These are phyloP conservation scores for Populus trichocarpa DNA, from an alignment of 441 rosid species.

Conservation along the genomic window DNA sequence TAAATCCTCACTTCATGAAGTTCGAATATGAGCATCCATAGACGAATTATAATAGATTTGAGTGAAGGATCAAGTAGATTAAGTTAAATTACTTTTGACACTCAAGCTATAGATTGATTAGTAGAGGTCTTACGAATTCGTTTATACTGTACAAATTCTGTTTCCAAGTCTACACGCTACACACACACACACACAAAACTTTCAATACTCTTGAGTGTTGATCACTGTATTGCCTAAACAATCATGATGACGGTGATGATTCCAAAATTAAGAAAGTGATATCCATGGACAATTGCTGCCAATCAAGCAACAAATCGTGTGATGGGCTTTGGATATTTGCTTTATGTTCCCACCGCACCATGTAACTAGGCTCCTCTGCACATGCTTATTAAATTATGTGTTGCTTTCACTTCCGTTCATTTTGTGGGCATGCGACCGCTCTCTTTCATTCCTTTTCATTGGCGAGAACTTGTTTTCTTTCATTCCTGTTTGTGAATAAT, in stretches of 20 bases:
- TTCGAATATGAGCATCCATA: not conserved
- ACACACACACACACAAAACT: too few relatives aligned
- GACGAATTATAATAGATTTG: not conserved
- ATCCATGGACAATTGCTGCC: not conserved
- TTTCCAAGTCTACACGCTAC: not conserved
- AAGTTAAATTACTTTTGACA: not conserved
- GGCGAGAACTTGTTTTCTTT: not conserved
- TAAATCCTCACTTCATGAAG: not conserved
- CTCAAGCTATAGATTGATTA: not conserved
- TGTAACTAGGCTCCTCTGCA: slow-evolving; percentile 8
- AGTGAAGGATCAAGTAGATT: not conserved
- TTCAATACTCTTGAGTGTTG: too few relatives aligned
- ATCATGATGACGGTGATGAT: not conserved
- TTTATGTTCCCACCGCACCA: slow-evolving; percentile 17
- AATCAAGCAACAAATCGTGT: slow-evolving; percentile 3
- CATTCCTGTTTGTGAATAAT: not conserved
- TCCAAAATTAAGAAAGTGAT: slow-evolving; percentile 1
- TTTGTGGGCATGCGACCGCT: not conserved
- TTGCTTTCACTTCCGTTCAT: not conserved
- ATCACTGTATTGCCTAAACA: too few relatives aligned
- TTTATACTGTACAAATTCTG: not conserved
- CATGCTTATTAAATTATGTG: slow-evolving; percentile 4
- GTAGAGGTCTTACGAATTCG: not conserved
- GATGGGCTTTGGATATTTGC: slow-evolving; percentile 2
- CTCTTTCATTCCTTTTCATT: not conserved